phyloP scores from a whole-genome alignment of 148 eudicot genomes.

The Talinum fruticosum region DNA sequence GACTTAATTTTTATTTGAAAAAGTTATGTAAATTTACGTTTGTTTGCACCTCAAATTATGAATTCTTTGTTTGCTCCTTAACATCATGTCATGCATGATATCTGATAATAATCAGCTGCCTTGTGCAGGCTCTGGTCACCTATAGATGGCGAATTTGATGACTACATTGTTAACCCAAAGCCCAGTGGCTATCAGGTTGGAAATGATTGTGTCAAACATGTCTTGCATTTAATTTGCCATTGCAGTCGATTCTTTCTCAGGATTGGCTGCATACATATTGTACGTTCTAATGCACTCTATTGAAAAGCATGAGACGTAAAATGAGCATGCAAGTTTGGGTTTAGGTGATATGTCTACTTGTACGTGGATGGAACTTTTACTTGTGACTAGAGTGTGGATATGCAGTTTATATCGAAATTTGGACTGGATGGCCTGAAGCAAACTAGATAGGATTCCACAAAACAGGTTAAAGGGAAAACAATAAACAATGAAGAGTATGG shows the following conservation, averaged over 20 bases:
- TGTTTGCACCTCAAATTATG: not conserved
- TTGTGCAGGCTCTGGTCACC: constrained; percentile 86
- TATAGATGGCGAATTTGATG: constrained; percentile 90
- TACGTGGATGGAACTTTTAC: not conserved
- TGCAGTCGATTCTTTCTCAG: not conserved
- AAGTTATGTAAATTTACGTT: not conserved
- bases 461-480: too few species aligned
- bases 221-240: not conserved
- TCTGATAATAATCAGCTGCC: constrained; percentile 20
- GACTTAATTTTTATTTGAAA: not conserved
- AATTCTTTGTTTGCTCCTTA: not conserved
- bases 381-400: not conserved
- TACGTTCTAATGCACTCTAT: too few species aligned
- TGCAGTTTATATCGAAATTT: not conserved
- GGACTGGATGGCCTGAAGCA: not conserved
- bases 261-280: too few species aligned
- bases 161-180: constrained; percentile 92
- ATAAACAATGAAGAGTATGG: not conserved
- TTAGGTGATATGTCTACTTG: not conserved
- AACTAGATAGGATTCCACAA: too few species aligned
- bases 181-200: constrained; percentile 97
- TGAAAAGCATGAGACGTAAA: not conserved
- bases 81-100: not conserved
- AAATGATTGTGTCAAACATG: constrained; percentile 4
- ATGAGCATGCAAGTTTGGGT: not conserved